These are phyloP conservation scores for Cytospora piceicola DNA, from an alignment of 2,329 filamentous ascomycete genomes.

Conservation along the genomic window DNA sequence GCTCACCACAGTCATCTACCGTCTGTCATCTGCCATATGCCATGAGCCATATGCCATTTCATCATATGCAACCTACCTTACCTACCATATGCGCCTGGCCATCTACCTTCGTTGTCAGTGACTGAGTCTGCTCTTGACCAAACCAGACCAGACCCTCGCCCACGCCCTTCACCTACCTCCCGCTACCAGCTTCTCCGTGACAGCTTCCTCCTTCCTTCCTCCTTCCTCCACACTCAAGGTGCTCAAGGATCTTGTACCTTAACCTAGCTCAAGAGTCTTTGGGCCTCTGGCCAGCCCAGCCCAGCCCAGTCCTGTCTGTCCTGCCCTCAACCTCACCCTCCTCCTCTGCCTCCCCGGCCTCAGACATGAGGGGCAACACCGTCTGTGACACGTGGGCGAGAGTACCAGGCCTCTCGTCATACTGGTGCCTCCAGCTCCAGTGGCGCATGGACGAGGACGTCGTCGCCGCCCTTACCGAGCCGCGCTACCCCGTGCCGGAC, in stretches of 20 bases:
- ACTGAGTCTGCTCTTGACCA: background rate
- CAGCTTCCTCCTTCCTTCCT: background rate
- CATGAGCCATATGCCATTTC: background rate
- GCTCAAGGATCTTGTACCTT: background rate
- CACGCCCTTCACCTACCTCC: background rate
- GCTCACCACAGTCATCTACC: background rate
- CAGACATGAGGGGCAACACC: constrained; percentile 28
- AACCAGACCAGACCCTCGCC: background rate
- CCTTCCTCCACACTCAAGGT: background rate
- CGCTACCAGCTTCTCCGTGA: background rate
- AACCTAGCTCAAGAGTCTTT: background rate
- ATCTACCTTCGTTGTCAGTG: background rate
- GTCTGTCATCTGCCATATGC: background rate
- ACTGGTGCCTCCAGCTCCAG: constrained; percentile 30
- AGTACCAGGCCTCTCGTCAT: constrained; percentile 28
- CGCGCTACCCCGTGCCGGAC: constrained; percentile 27
- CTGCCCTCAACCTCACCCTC: background rate
- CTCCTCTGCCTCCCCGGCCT: background rate
- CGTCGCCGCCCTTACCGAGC: constrained; percentile 28
- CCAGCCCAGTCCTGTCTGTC: no score
- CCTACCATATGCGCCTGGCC: constrained; percentile 1
- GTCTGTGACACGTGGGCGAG: constrained; percentile 28
- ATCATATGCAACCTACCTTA: background rate
- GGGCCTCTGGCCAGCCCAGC: background rate
- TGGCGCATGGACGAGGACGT: constrained; percentile 31